Base-by-base conservation (phyloP, 192 early-diverging fungal genomes). In the Coemansia sp. region DNA sequence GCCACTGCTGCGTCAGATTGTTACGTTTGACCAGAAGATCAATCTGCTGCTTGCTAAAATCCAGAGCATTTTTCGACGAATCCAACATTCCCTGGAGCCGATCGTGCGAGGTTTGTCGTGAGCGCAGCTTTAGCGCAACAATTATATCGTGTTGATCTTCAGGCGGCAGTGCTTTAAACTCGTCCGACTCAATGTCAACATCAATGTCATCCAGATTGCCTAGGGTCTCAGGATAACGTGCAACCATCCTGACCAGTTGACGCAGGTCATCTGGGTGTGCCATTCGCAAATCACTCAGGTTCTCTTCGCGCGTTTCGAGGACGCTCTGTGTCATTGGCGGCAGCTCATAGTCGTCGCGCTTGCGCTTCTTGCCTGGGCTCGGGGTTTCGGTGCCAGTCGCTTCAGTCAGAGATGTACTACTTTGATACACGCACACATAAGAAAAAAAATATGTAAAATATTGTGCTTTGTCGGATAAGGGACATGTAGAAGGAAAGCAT, bases 101-200 rank as follows among this genome's bases (percentile, higher is more conserved):
- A 14, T 82, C 77, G 59, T 84, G 86, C 12, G 89, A 88, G 0
- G 91, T 87, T 56, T 89, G 85, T 1, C 97, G 83, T 7, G 90
- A 91, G 39, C 84, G 84, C 11, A 82, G 71, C 54, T 93, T 93
- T 14, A 96, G 80, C 33, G 92, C 93, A n/a, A 89, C 81, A 21
- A 99, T 84, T 41, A 99, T 83, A 66, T 98, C 94, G 69, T 96
- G 92, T 72, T 98, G 97, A 15, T 87, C 69, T 57, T 95, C 93
- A 0, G 85, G 63, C 6, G 93, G 85, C 18, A 98, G 78, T 0
- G 81, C 63, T 44, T 82, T 71, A 67, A 98, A 98, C 9, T 63
- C 76, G 2, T 82, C 83, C 0, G 92, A 93, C 50, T 94, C 89
- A n/a, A 89, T 82, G 61, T 93, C 83, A n/a, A 91, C 51, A 18